phyloP scores from a whole-genome alignment of 2,329 filamentous ascomycete species.

The Dothistroma septosporum region DNA sequence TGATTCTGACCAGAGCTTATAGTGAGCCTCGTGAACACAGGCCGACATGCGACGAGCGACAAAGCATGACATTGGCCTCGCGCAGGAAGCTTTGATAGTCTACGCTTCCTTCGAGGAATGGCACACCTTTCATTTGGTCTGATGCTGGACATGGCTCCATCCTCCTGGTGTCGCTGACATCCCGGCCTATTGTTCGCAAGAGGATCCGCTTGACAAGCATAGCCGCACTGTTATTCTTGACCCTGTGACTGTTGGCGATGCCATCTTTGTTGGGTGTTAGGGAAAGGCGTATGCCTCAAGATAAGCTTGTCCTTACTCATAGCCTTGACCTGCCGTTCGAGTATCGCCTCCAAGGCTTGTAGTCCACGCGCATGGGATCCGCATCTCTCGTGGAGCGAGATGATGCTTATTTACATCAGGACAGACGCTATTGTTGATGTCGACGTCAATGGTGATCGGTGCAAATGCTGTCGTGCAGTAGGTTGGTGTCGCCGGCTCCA shows the following conservation, averaged over 20 bases:
- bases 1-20: too few species aligned
- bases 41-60: too few species aligned
- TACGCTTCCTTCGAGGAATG: too few species aligned
- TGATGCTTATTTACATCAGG: conserved; percentile 2
- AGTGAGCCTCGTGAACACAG: too few species aligned
- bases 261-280: background rate
- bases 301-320: background rate
- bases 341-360: background rate
- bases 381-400: background rate
- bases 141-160: too few species aligned
- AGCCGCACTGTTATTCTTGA: background rate
- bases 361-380: background rate
- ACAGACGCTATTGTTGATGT: background rate
- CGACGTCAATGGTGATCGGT: background rate
- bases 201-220: background rate
- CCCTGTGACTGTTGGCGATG: background rate
- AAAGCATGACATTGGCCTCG: too few species aligned
- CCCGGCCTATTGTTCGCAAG: background rate
- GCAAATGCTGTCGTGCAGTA: background rate
- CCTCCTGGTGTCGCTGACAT: too few species aligned
- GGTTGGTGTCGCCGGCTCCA: background rate
- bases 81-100: too few species aligned
- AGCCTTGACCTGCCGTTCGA: background rate
- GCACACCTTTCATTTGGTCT: too few species aligned
- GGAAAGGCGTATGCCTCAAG: background rate